Evolutionary conservation across 768 basidiomycete genomes (phyloP).

Genomic region (Tricholoma flavovirens): DNA sequence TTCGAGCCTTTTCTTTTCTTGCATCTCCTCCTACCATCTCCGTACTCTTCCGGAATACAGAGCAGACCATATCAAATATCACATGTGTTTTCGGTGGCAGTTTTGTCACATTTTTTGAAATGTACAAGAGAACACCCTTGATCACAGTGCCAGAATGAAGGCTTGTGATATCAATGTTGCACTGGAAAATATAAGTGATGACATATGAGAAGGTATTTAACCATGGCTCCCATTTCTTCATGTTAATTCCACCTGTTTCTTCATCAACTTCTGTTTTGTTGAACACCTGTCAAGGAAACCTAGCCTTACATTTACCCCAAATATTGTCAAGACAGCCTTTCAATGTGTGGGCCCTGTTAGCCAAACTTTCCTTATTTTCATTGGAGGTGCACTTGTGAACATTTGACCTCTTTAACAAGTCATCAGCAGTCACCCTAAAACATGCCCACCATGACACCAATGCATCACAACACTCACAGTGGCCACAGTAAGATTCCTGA

Average conservation of each 20-base stretch:
- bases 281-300: slow-evolving; percentile 21
- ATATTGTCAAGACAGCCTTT: no score
- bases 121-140: no score
- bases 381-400: no score
- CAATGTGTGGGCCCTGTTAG: background rate
- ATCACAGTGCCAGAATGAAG: no score
- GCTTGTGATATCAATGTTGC: no score
- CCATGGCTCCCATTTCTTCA: slow-evolving; percentile 24
- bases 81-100: slow-evolving; percentile 24
- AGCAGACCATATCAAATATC: slow-evolving; percentile 23
- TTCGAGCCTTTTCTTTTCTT: background rate
- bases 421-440: background rate
- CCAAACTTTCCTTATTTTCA: background rate
- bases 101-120: slow-evolving; percentile 32
- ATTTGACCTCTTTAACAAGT: background rate
- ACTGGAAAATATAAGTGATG: no score
- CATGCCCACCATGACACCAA: no score
- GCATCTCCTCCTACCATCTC: no score
- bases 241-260: no score
- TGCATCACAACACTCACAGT: no score
- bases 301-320: slow-evolving; percentile 14
- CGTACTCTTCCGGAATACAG: slow-evolving; percentile 16
- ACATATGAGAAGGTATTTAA: slow-evolving; percentile 16
- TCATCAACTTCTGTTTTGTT: slow-evolving; percentile 13
- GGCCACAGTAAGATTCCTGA: no score